These are phyloP conservation scores for Lactarius pseudohatsudake DNA, from an alignment of 768 basidiomycete genomes.

Conservation along the genomic window DNA sequence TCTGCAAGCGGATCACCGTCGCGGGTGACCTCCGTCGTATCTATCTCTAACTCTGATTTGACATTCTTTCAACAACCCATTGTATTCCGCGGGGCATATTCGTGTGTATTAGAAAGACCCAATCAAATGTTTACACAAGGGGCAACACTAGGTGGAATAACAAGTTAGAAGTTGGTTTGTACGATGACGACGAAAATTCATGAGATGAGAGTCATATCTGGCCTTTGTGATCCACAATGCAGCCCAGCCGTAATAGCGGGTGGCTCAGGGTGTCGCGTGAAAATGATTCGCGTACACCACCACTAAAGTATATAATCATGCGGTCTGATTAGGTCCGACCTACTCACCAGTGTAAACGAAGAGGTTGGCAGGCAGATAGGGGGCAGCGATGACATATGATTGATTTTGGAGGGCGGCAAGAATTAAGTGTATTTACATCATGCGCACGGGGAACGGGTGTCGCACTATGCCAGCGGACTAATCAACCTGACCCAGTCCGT, in stretches of 20 bases:
- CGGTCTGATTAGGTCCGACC: neutral
- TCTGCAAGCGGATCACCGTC: slow-evolving; percentile 82
- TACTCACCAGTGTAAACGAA: slow-evolving; percentile 16
- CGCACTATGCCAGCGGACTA: slow-evolving; percentile 81
- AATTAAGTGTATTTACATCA: slow-evolving; percentile 25
- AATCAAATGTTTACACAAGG: neutral
- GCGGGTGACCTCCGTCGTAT: slow-evolving; percentile 74
- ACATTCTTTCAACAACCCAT: neutral
- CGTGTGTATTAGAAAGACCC: neutral
- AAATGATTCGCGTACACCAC: slow-evolving; percentile 36
- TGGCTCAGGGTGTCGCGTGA: slow-evolving; percentile 46
- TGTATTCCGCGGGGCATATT: neutral
- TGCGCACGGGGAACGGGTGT: slow-evolving; percentile 23
- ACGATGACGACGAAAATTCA: neutral
- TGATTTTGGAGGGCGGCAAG: slow-evolving; percentile 23
- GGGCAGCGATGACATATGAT: neutral
- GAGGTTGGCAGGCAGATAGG: neutral
- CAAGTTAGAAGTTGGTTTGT: slow-evolving; percentile 4
- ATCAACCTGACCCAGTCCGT: slow-evolving; percentile 60
- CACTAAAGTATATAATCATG: slow-evolving; percentile 29
- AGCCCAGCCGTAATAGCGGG: slow-evolving; percentile 47
- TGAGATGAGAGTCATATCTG: slow-evolving; percentile 68
- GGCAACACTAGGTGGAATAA: neutral
- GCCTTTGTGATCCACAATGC: slow-evolving; percentile 73
- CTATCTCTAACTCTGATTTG: slow-evolving; percentile 50